Conservation (phyloP, 2,329 filamentous ascomycete genomes). For the Trichoderma cornu-damae region DNA sequence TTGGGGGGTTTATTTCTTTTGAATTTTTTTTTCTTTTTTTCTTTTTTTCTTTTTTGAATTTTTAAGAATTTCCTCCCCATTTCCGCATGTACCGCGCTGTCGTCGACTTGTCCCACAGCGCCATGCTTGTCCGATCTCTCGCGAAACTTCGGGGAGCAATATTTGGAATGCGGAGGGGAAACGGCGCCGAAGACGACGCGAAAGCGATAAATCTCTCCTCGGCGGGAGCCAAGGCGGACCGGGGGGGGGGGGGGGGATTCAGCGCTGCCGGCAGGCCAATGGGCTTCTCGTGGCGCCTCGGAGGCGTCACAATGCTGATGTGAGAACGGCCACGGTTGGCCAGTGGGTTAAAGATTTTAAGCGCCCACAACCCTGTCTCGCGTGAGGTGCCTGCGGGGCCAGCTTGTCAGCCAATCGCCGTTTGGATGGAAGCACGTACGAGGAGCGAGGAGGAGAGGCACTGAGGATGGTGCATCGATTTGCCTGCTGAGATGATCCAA, state of each 20-base stretch:
- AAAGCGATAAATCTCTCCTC: background rate
- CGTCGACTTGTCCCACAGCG: background rate
- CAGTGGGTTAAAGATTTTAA: constrained; percentile 5
- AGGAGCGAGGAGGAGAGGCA: too few relatives aligned
- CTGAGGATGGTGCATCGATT: background rate
- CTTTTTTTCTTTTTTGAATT: background rate
- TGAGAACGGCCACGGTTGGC: constrained; percentile 16
- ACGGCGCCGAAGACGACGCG: background rate
- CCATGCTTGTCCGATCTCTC: background rate
- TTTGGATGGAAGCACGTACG: background rate
- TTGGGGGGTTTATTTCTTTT: too few relatives aligned
- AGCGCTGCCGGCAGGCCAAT: constrained; percentile 14
- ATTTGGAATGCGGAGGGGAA: background rate
- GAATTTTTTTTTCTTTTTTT: too few relatives aligned
- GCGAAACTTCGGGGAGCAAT: background rate
- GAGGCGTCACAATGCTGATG: constrained; percentile 16
- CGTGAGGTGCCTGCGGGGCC: constrained; percentile 4
- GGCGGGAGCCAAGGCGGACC: background rate
- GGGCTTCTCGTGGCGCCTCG: background rate
- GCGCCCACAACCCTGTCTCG: constrained; percentile 18
- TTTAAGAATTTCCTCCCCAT: too few relatives aligned
- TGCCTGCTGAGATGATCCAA: constrained; percentile 6
- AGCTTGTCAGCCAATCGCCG: background rate
- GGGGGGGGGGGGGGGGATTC: too few relatives aligned
- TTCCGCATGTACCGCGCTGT: background rate